Percentiles rank a stretch among this genome's conserved stretches.
These are phyloP conservation scores for Tulasnella sp. DNA, from an alignment of 768 basidiomycete species.

Conservation along the genomic window DNA sequence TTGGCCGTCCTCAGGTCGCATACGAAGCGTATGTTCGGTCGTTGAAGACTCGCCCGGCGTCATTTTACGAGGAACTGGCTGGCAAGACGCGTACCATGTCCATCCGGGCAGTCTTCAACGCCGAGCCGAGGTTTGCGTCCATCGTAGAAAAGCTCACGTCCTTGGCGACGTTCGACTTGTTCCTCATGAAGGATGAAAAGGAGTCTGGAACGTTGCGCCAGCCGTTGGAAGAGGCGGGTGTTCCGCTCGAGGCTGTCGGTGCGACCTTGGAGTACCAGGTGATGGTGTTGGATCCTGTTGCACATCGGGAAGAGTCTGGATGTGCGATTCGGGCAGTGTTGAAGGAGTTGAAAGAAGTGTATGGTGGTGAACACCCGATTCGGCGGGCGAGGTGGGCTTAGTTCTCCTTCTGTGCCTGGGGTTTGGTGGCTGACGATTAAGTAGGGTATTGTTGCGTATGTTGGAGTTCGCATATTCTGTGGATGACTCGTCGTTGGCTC, in stretches of 20 bases:
- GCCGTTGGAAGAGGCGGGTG: conserved; percentile 2
- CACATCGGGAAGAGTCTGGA: conserved; percentile 29
- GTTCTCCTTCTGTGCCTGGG: not conserved
- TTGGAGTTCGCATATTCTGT: conserved; percentile 42
- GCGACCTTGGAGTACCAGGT: conserved; percentile 10
- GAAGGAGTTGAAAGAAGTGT: conserved; percentile 38
- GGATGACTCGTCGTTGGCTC: conserved; percentile 20
- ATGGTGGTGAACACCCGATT: conserved; percentile 41
- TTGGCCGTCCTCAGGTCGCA: conserved; percentile 41
- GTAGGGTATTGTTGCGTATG: conserved; percentile 39
- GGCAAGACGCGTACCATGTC: conserved; percentile 19
- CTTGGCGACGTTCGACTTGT: conserved; percentile 5
- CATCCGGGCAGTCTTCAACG: not conserved
- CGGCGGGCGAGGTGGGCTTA: conserved; percentile 33
- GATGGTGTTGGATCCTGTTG: not conserved
- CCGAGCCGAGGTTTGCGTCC: not conserved
- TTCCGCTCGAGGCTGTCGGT: conserved; percentile 10
- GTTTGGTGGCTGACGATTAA: not conserved
- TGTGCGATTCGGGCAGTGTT: conserved; percentile 34
- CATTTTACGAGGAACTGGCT: not conserved
- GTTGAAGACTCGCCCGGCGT: conserved; percentile 43
- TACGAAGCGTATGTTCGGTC: conserved; percentile 43
- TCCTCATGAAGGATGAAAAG: not conserved
- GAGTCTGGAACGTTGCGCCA: conserved; percentile 8
- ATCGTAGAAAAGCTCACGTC: conserved; percentile 1